A percentile compares a stretch with the other conserved stretches of the same genome.
Conservation (phyloP, 768 basidiomycete species). For the Suillus hirtellus region DNA sequence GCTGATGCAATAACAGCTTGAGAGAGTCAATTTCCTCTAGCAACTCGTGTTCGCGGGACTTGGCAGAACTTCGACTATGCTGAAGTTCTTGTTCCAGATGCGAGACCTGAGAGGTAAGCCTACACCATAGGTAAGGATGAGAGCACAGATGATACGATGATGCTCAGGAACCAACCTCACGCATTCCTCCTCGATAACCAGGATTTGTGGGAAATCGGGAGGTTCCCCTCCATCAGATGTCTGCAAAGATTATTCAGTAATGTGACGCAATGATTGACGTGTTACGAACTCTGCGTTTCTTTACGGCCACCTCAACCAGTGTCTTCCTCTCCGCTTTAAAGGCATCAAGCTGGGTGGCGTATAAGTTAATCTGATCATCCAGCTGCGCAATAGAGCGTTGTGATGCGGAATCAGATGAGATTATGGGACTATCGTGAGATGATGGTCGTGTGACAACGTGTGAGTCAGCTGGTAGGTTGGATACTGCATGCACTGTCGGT, state of each 20-base stretch:
- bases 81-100: constrained; percentile 35
- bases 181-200: constrained; percentile 37
- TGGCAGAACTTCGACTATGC: constrained; percentile 21
- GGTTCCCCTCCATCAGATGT: not conserved
- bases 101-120: constrained; percentile 32
- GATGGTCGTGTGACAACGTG: not conserved
- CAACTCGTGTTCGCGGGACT: constrained; percentile 35
- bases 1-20: constrained; percentile 10
- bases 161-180: constrained; percentile 27
- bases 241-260: not conserved
- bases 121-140: constrained; percentile 12
- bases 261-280: not conserved
- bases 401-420: not conserved
- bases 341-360: constrained; percentile 37
- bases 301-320: constrained; percentile 26
- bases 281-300: constrained; percentile 24
- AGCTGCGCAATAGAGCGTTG: constrained; percentile 30
- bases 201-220: constrained; percentile 24
- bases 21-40: constrained; percentile 31
- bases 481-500: not conserved
- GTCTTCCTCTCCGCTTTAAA: constrained; percentile 39
- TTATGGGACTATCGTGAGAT: not conserved
- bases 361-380: constrained; percentile 36
- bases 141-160: not conserved
- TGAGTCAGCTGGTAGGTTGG: not conserved